Conservation (phyloP, 2,329 filamentous ascomycete genomes). For the Dactylellina haptotyla region DNA sequence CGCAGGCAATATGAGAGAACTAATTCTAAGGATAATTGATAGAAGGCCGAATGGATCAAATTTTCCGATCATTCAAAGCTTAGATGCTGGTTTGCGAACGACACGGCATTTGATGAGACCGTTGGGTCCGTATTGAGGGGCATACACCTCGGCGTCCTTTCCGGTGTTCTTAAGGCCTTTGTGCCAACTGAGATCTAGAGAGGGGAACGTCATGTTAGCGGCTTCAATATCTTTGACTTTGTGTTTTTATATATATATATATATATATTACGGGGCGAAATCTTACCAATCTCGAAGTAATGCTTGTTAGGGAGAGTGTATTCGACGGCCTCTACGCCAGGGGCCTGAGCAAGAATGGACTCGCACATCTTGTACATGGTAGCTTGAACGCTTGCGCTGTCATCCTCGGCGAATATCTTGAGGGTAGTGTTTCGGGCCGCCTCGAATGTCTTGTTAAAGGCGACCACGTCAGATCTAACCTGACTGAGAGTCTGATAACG, state of each 20-base stretch:
- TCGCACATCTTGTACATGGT: constrained; percentile 99
- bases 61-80: constrained; percentile 60
- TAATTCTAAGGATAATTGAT: too few species aligned
- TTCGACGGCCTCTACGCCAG: constrained; percentile 76
- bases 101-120: constrained; percentile 96
- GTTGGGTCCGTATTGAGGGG: constrained; percentile 90
- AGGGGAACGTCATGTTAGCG: constrained; percentile 47
- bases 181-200: constrained; percentile 90
- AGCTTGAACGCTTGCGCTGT: constrained; percentile 91
- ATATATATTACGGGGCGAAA: background rate
- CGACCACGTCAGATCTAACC: constrained; percentile 70
- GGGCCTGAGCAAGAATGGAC: constrained; percentile 79
- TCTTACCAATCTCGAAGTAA: constrained; percentile 92
- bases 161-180: constrained; percentile 95
- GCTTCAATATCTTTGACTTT: background rate
- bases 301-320: constrained; percentile 97
- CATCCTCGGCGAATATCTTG: constrained; percentile 87
- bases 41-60: too few species aligned
- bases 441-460: constrained; percentile 81
- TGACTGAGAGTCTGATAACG: constrained; percentile 73
- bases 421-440: constrained; percentile 85
- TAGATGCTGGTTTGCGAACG: constrained; percentile 66
- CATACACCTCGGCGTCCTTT: constrained; percentile 93
- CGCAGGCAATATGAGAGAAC: too few species aligned
- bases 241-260: too few species aligned